Base-by-base conservation (phyloP, 495 filamentous ascomycete species). In the Penicillium goetzii region DNA sequence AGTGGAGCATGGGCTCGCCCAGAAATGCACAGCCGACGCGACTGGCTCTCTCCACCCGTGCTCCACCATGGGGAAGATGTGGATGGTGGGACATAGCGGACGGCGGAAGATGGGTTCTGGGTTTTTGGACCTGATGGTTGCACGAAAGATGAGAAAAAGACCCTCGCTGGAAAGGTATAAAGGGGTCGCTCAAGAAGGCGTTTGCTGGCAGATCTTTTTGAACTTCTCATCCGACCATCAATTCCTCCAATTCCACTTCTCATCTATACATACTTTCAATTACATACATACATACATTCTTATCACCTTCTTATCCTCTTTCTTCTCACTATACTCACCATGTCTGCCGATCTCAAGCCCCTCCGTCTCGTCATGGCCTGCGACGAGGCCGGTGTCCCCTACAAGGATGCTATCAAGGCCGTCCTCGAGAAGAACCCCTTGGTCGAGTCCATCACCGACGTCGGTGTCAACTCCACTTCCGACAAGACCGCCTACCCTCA, bases 401-500 rank as follows among this genome's bases (percentile, higher is more conserved):
- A 93, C 84, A 93, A 93, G 76, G 84, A 86, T 74, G 87, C 88
- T 68, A 87, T 96, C 81, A 92, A 89, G 72, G 80, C 81, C 33
- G 85, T 88, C 73, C 86, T 96, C 59, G 81, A 87, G 60, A 80
- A 84, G 41, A 82, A 88, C 78, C 82, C 88, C 3, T 84, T 85
- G 58, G 90, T 96, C 70, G 79, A 78, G 45, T 85, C 83, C 64
- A 83, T 96, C 51, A 79, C 82, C 60, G 91, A 95, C 67, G 84
- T 89, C 54, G 88, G 88, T 41, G 90, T 92, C 61, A 80, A 85
- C 68, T 80, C 83, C 30, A 66, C 82, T 47, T 74, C 80, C 53
- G 90, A 94, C 83, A 92, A 91, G 74, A 94, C 90, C 11, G 89
- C 90, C 43, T 96, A 96, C 73, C 91, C 92, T 3, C 89, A 92